phyloP scores from a whole-genome alignment of 129 eudicot species.

The Helichrysum umbraculigerum region DNA sequence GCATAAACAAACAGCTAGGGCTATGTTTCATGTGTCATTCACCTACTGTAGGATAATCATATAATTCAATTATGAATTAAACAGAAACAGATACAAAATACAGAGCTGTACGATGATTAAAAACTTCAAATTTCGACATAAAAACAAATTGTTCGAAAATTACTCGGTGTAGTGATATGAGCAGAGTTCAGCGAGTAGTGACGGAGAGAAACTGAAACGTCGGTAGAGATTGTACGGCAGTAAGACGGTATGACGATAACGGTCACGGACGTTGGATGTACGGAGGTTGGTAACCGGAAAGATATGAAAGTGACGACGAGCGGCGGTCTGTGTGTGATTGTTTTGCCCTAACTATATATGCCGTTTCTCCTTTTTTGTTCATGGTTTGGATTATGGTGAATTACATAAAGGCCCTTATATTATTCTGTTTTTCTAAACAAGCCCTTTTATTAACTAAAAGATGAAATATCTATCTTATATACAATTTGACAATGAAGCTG shows the following conservation, averaged over 20 bases:
- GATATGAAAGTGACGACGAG: constrained; percentile 30
- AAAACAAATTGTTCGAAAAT: constrained; percentile 16
- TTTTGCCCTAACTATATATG: constrained; percentile 30
- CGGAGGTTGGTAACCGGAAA: constrained; percentile 23
- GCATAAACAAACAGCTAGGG: not conserved
- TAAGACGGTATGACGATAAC: not conserved
- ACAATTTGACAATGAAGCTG: too few species aligned
- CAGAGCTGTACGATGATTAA: not conserved
- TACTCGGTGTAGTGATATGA: constrained; percentile 18
- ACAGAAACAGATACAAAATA: not conserved
- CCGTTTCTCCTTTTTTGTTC: not conserved
- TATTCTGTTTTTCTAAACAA: too few species aligned
- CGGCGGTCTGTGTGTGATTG: constrained; percentile 32
- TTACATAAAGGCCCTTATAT: not conserved
- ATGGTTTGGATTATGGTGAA: not conserved
- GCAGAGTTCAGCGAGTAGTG: not conserved
- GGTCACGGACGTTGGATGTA: not conserved
- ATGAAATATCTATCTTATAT: too few species aligned
- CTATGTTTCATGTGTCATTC: not conserved
- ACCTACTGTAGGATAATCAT: not conserved
- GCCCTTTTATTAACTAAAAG: too few species aligned
- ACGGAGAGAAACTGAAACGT: not conserved
- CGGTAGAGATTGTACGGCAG: constrained; percentile 7
- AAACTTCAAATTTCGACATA: constrained; percentile 28
- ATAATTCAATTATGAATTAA: not conserved